Percentiles rank a stretch among this genome's conserved stretches.
Conservation (phyloP, 164 flowering plant genomes). For the Vitis vinifera region ASM3070453v1 NC_081805.1:2157501-2158000, state of each 20-base stretch:
- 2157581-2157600: too few species aligned
- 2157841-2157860: constrained; percentile 78
- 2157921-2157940: not conserved
- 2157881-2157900: not conserved
- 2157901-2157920: too few species aligned
- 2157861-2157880: constrained; percentile 48
- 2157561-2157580: too few species aligned
- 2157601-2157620: too few species aligned
- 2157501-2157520: not conserved
- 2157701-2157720: not conserved
- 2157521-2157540: too few species aligned
- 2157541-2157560: not conserved
- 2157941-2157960: constrained; percentile 28
- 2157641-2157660: too few species aligned
- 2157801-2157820: constrained; percentile 95
- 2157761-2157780: constrained; percentile 88
- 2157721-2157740: constrained; percentile 36
- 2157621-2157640: too few species aligned
- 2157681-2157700: not conserved
- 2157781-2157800: constrained; percentile 97
- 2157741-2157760: constrained; percentile 96
- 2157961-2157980: too few species aligned
- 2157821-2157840: constrained; percentile 91
- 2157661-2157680: not conserved
- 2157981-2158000: not conserved